Evolutionary conservation across 495 filamentous ascomycete species (phyloP).

Genomic region (Xylaria flabelliformis): DNA sequence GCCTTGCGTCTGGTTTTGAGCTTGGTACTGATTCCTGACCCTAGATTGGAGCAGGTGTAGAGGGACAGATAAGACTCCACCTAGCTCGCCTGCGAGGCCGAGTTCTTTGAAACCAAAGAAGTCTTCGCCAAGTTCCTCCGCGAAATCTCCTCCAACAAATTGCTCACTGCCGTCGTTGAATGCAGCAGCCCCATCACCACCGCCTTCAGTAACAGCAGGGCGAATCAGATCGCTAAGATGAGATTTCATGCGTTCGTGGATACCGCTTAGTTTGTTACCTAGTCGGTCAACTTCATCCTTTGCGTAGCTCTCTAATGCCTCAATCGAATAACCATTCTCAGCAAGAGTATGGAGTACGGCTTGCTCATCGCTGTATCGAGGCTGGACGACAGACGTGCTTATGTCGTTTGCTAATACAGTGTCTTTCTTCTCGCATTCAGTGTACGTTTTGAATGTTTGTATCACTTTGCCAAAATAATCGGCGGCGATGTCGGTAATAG

Average conservation of each 20-base stretch:
- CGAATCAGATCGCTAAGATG: constrained; percentile 90
- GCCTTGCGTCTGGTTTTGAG: constrained; percentile 66
- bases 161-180: constrained; percentile 98
- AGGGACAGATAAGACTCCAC: constrained; percentile 85
- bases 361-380: constrained; percentile 79
- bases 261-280: constrained; percentile 76
- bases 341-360: constrained; percentile 83
- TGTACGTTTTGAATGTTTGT: constrained; percentile 77
- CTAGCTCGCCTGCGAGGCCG: constrained; percentile 88
- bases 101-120: constrained; percentile 99
- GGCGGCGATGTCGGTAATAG: constrained; percentile 85
- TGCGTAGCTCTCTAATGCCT: constrained; percentile 83
- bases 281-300: constrained; percentile 94
- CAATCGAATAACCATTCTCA: constrained; percentile 81
- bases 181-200: constrained; percentile 83
- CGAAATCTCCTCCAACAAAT: constrained; percentile 95
- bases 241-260: constrained; percentile 91
- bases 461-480: constrained; percentile 89
- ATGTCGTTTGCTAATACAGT: constrained; percentile 44
- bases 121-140: constrained; percentile 95
- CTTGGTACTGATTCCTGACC: constrained; percentile 80
- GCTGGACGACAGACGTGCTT: constrained; percentile 49
- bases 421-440: constrained; percentile 74
- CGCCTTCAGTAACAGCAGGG: constrained; percentile 80
- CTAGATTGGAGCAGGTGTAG: constrained; percentile 92